Percentiles rank a stretch among this genome's conserved stretches.
These are phyloP conservation scores for Reticulascus tulasneorum DNA, from an alignment of 2,329 filamentous ascomycete genomes.

Conservation along the genomic window DNA sequence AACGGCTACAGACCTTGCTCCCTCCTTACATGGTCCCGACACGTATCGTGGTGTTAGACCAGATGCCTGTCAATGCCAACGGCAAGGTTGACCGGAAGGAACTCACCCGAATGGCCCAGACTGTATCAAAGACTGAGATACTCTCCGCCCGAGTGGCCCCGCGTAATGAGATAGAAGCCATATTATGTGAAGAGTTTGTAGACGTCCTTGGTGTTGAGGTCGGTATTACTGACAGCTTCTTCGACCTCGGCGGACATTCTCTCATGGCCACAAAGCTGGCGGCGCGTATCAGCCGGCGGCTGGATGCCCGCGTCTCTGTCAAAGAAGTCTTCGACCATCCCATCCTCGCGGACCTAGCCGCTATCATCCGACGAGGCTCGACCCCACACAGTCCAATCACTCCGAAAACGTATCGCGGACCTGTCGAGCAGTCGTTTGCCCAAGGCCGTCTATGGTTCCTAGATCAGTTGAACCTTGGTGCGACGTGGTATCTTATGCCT, in stretches of 20 bases:
- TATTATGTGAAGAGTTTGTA: slow-evolving; percentile 2
- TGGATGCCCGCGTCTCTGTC: slow-evolving; percentile 5
- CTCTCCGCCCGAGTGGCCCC: neutral
- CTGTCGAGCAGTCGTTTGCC: slow-evolving; percentile 1
- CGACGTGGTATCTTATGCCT: neutral
- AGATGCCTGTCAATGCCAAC: slow-evolving; percentile 21
- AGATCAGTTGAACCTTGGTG: neutral
- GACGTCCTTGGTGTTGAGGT: slow-evolving; percentile 5
- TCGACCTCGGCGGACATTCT: slow-evolving; percentile 12
- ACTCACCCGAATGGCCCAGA: neutral
- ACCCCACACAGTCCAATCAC: neutral
- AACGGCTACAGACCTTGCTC: neutral
- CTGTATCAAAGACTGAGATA: neutral
- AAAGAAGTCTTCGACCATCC: slow-evolving; percentile 12
- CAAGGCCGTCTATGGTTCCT: slow-evolving; percentile 2
- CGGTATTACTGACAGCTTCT: slow-evolving; percentile 13
- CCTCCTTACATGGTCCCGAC: slow-evolving; percentile 21
- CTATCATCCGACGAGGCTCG: neutral
- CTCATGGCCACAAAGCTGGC: slow-evolving; percentile 9
- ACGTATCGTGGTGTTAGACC: slow-evolving; percentile 16
- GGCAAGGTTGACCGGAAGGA: slow-evolving; percentile 19
- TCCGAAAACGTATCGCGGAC: neutral
- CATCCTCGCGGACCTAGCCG: neutral
- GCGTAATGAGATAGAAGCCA: slow-evolving; percentile 16
- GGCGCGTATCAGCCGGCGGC: slow-evolving; percentile 1